Evolutionary conservation across 225 moss, liverwort and hornwort genomes (phyloP), one percentile per base, ranked within the genome.

Genomic region (Polytrichum formosum): DNA sequence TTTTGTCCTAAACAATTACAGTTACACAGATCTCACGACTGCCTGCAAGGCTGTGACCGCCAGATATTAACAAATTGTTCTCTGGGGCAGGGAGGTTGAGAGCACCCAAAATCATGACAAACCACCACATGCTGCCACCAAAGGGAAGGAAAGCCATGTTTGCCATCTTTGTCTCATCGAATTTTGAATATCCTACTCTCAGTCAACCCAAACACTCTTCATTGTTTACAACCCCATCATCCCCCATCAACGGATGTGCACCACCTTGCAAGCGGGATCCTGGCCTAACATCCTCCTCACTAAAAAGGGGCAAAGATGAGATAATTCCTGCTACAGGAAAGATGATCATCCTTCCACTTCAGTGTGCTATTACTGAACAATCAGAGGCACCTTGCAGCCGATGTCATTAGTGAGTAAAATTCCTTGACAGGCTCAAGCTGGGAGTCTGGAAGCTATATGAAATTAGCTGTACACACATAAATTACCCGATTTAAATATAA

Each of bases 401-500:
- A 26, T 22, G 54, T 70, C 70, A 28, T 59, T 31, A 28, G 55
- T 53, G 54, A 58, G 70, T 46, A 46, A 46, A 46, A 46, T 46
- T 46, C 13, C 26, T 26, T 59, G 28, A 37, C 23, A 54, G 62
- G 5, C 61, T 35, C 59, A 58, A 61, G 70, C 70, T 70, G 28
- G 56, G 59, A 25, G 58, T 23, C 58, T 68, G 67, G 23, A 71
- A 71, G 53, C 70, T 58, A 63, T 63, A 23, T 18, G 53, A 73
- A 72, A 73, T 54, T 79, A 72, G 69, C 80, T 87, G 75, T 83
- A 83, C 86, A 87, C 61, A 70, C 63, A 31, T 56, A 75, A 53
- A 74, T 31, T 21, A 61, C 37, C 76, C 53, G 59, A 73, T 62
- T 53, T 53, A 56, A 54, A 37, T 68, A 60, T 64, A 64, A 6